Evolutionary conservation across 257 asterid genomes (phyloP).

Genomic region (Anisodus acutangulus): DNA sequence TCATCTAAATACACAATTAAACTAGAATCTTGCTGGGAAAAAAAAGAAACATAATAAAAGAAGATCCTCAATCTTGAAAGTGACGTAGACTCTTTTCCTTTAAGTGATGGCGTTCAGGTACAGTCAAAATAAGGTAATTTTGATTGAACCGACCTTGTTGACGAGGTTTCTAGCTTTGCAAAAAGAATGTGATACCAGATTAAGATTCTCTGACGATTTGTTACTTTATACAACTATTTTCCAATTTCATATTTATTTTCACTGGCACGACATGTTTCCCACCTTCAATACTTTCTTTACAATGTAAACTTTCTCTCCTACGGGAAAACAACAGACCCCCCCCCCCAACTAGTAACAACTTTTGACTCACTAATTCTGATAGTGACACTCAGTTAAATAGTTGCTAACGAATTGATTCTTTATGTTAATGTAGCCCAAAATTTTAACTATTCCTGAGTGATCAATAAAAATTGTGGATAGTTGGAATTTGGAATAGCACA

Average conservation of each 20-base stretch:
- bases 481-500: not conserved
- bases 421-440: not conserved
- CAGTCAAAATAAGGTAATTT: not conserved
- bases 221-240: not conserved
- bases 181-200: constrained; percentile 34
- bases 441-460: not conserved
- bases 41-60: not conserved
- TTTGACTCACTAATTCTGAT: constrained; percentile 5
- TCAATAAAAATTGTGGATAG: not conserved
- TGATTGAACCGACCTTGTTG: constrained; percentile 15
- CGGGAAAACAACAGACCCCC: not conserved
- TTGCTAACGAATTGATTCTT: constrained; percentile 30
- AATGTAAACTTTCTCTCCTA: not conserved
- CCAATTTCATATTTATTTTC: not conserved
- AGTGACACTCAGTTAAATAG: constrained; percentile 21
- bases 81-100: not conserved
- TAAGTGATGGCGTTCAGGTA: constrained; percentile 8
- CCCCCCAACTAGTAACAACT: not conserved
- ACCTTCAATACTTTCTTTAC: not conserved
- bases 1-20: too few species aligned
- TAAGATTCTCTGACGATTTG: constrained; percentile 35
- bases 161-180: constrained; percentile 20
- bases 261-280: not conserved
- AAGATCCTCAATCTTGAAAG: not conserved
- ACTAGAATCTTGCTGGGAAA: too few species aligned